These are phyloP conservation scores for Talaromyces amestolkiae DNA, from an alignment of 2,329 filamentous ascomycete species.

Conservation along the genomic window DNA sequence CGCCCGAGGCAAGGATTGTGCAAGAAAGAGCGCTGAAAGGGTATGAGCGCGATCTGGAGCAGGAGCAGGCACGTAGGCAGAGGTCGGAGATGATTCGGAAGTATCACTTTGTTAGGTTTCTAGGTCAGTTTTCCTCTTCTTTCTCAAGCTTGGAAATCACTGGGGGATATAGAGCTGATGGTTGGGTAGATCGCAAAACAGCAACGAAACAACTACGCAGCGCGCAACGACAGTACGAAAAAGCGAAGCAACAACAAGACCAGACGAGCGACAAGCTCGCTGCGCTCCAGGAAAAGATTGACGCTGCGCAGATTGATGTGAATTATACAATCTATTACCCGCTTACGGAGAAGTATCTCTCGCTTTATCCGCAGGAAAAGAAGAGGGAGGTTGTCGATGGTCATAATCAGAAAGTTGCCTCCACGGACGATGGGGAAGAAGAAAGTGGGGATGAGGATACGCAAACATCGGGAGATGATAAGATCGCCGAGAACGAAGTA, in stretches of 20 bases:
- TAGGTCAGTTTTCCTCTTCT: slow-evolving; percentile 41
- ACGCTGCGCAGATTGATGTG: slow-evolving; percentile 56
- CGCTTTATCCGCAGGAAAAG: slow-evolving; percentile 50
- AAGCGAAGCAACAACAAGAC: slow-evolving; percentile 34
- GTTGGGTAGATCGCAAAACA: slow-evolving; percentile 39
- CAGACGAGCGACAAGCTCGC: slow-evolving; percentile 24
- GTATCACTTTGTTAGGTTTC: slow-evolving; percentile 67
- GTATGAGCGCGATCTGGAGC: slow-evolving; percentile 55
- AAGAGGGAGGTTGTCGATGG: slow-evolving; percentile 23
- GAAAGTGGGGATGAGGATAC: slow-evolving; percentile 10
- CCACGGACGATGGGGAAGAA: background rate
- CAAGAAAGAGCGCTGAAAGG: slow-evolving; percentile 60
- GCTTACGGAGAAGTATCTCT: slow-evolving; percentile 58
- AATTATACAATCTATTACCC: slow-evolving; percentile 64
- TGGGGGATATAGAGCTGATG: background rate
- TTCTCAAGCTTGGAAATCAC: background rate
- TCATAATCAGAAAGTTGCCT: background rate
- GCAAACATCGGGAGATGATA: slow-evolving; percentile 19
- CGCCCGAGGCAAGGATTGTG: slow-evolving; percentile 55
- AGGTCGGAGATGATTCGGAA: slow-evolving; percentile 57
- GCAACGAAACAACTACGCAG: slow-evolving; percentile 42
- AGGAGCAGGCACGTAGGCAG: slow-evolving; percentile 49
- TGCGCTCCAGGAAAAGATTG: slow-evolving; percentile 39
- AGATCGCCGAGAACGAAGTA: slow-evolving; percentile 5
- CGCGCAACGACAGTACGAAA: slow-evolving; percentile 32